Conservation (phyloP, 768 basidiomycete species). For the Dioszegia aurantiaca region DNA sequence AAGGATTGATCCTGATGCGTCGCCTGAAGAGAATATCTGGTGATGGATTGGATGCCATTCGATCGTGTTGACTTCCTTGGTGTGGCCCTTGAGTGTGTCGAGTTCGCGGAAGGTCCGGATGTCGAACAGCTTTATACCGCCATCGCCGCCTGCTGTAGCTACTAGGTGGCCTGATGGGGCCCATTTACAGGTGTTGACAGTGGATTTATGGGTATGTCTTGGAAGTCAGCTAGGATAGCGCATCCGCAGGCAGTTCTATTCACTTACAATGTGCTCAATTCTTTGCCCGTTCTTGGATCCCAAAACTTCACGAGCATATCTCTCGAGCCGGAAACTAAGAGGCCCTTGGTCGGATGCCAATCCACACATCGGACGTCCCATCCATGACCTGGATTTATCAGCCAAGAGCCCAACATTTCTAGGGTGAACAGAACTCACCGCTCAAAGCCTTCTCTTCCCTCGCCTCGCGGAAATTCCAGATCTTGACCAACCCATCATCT, state of each 20-base stretch:
- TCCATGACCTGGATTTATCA: constrained; percentile 69
- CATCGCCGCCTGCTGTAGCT: constrained; percentile 91
- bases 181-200: constrained; percentile 89
- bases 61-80: constrained; percentile 94
- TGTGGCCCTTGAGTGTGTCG: constrained; percentile 87
- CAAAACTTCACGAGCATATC: constrained; percentile 99
- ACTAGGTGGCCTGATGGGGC: constrained; percentile 90
- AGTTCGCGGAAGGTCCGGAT: constrained; percentile 98
- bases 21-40: constrained; percentile 82
- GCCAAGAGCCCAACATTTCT: not conserved
- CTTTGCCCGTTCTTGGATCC: constrained; percentile 92
- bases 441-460: constrained; percentile 82
- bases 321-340: constrained; percentile 91
- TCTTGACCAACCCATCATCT: constrained; percentile 88
- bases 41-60: constrained; percentile 94
- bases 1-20: constrained; percentile 86
- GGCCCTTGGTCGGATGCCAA: constrained; percentile 97
- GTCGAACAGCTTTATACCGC: constrained; percentile 92
- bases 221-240: constrained; percentile 15
- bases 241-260: not conserved
- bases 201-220: constrained; percentile 96
- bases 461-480: constrained; percentile 93
- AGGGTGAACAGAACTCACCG: constrained; percentile 56
- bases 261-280: constrained; percentile 80
- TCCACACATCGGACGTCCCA: constrained; percentile 99